Evolutionary conservation across 2,329 filamentous ascomycete genomes (phyloP), one percentile per base, ranked within the genome.

Genomic region (Colletotrichum camelliae): DNA sequence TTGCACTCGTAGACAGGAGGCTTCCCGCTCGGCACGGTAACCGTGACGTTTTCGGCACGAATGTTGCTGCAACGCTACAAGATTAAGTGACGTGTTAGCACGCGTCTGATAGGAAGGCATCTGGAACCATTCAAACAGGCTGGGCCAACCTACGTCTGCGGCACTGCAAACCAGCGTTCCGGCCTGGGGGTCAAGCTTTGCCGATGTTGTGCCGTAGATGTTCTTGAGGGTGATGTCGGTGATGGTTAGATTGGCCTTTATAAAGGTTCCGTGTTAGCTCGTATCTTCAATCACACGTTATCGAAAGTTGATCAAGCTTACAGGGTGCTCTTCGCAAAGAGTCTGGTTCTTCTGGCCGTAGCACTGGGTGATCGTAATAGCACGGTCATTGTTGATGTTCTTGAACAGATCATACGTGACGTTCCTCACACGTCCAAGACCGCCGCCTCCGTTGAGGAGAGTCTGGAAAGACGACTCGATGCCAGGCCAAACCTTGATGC

Each of bases 401-500:
- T 81, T 79, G 85, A 93, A 90, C n/a, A 85, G 87, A 68, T 93
- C 88, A 82, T 92, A 93, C 10, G 91, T 93, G 77, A 93, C 87
- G 81, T 93, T 93, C 76, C 86, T 86, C 35, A 93, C 90, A 43
- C 83, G 82, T 33, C 91, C 78, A 7, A 70, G 72, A 21, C 91
- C 91, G n/a, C 91, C 91, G 33, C 91, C 91, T n/a, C 91, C 91
- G 82, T 92, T 89, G 0, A 92, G 86, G 72, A 92, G 89, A 21
- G 87, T 89, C 12, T 88, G 90, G 12, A 92, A 83, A 0, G 87
- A 88, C 2, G 89, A 87, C 3, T 78, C 74, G 16, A 85, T 79
- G 39, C 90, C 90, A 1, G 91, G 91, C 91, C 91, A 93, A 78
- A 92, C 93, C 82, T 95, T 95, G 85, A 95, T 94, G 72, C 93